Conservation (phyloP, 139 green algal species). For the Chlorella vulgaris region DNA sequence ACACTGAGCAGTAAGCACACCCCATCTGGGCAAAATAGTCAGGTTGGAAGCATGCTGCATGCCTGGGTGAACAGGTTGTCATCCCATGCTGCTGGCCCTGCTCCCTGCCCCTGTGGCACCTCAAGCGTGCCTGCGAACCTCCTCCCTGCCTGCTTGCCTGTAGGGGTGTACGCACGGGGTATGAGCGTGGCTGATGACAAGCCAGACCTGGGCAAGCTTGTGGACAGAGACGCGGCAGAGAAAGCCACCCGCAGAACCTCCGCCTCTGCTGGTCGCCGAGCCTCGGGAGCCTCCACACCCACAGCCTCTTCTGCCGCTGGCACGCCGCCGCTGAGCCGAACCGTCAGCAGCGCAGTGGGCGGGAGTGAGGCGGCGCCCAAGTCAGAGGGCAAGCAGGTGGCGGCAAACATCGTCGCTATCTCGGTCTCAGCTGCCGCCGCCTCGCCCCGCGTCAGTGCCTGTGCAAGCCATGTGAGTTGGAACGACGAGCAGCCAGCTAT, state of each 20-base stretch:
- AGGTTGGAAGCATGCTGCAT: no score
- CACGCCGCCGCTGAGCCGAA: constrained; percentile 5
- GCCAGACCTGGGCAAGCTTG: not conserved
- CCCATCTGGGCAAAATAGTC: no score
- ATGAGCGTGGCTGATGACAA: constrained; percentile 13
- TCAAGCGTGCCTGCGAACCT: no score
- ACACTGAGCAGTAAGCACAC: no score
- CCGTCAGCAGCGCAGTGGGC: not conserved
- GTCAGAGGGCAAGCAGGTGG: not conserved
- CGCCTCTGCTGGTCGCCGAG: not conserved
- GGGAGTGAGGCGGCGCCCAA: not conserved
- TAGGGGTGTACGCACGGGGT: constrained; percentile 13
- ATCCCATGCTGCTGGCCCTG: no score
- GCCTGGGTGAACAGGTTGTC: no score
- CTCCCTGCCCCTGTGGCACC: no score
- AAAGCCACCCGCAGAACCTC: constrained; percentile 1
- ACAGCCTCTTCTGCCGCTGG: not conserved
- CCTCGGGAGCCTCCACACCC: not conserved
- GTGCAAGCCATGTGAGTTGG: not conserved
- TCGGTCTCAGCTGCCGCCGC: not conserved
- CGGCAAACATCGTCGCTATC: not conserved
- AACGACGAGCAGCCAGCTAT: no score
- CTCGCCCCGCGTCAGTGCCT: not conserved
- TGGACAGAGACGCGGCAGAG: not conserved
- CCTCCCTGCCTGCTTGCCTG: no score